Conservation (phyloP, 208 protist genomes). For the Trypanosomatidae sp. region DNA sequence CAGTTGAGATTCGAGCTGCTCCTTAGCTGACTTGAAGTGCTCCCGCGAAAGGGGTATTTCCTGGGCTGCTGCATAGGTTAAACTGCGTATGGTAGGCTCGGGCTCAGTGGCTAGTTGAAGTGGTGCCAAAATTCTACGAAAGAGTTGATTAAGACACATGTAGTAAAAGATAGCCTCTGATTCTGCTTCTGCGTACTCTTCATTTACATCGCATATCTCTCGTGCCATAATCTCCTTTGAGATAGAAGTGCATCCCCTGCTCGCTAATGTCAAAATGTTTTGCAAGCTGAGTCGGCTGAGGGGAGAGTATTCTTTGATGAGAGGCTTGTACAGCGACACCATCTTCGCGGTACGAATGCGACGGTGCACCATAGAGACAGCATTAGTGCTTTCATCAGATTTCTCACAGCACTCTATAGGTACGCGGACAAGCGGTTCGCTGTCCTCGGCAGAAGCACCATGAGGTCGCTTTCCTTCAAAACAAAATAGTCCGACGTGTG, state of each 20-base stretch:
- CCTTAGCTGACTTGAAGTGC: slow-evolving; percentile 33
- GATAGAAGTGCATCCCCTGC: slow-evolving; percentile 35
- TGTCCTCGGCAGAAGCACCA: not conserved
- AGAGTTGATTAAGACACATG: slow-evolving; percentile 69
- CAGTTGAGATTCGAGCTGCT: slow-evolving; percentile 39
- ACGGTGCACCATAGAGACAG: slow-evolving; percentile 29
- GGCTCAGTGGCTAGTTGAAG: slow-evolving; percentile 49
- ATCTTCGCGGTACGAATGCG: slow-evolving; percentile 56
- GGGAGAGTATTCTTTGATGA: slow-evolving; percentile 54
- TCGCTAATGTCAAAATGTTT: slow-evolving; percentile 76
- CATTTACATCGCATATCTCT: slow-evolving; percentile 62
- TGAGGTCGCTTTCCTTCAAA: slow-evolving; percentile 20
- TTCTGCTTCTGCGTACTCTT: slow-evolving; percentile 59
- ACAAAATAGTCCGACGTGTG: slow-evolving; percentile 73
- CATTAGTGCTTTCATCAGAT: slow-evolving; percentile 12
- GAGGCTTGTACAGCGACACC: slow-evolving; percentile 70
- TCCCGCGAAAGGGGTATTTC: slow-evolving; percentile 3
- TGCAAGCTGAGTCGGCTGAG: slow-evolving; percentile 48
- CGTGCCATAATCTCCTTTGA: slow-evolving; percentile 54
- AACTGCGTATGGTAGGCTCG: not conserved
- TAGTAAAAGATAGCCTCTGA: slow-evolving; percentile 79
- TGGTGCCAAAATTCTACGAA: slow-evolving; percentile 59
- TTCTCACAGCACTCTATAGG: slow-evolving; percentile 62
- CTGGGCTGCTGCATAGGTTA: not conserved
- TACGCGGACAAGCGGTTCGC: slow-evolving; percentile 36